These are phyloP conservation scores for Pleodorina starrii DNA, from an alignment of 139 green algal genomes.

Conservation along the genomic window DNA sequence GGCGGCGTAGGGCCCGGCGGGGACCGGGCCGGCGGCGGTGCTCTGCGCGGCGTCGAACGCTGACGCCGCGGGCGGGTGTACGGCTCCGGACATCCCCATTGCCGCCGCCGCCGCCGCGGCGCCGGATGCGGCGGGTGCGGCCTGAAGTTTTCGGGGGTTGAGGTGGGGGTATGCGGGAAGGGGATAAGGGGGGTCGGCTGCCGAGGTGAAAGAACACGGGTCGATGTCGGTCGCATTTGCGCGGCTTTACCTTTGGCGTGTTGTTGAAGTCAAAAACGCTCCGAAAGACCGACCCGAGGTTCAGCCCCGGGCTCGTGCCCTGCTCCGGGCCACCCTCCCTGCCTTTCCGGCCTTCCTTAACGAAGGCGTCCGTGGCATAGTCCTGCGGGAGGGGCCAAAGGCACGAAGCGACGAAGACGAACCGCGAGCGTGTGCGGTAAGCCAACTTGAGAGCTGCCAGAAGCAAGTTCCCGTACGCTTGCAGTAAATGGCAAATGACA, in stretches of 20 bases:
- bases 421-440: background rate
- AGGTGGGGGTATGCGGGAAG: background rate
- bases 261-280: background rate
- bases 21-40: too few species aligned
- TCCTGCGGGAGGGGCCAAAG: background rate
- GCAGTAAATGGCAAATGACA: background rate
- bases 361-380: background rate
- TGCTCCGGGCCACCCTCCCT: background rate
- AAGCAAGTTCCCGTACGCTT: background rate
- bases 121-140: background rate
- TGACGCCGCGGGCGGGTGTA: background rate
- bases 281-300: background rate
- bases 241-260: background rate
- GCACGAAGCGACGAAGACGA: background rate
- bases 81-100: too few species aligned
- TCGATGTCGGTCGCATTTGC: background rate
- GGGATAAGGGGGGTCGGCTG: background rate
- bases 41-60: background rate
- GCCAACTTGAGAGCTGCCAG: background rate
- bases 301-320: background rate
- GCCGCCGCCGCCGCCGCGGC: background rate
- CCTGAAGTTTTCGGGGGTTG: background rate
- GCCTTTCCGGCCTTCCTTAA: background rate
- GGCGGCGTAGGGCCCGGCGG: background rate
- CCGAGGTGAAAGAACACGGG: background rate